Base-by-base conservation (phyloP, 768 basidiomycete species). In the Cystoderma amianthinum region DNA sequence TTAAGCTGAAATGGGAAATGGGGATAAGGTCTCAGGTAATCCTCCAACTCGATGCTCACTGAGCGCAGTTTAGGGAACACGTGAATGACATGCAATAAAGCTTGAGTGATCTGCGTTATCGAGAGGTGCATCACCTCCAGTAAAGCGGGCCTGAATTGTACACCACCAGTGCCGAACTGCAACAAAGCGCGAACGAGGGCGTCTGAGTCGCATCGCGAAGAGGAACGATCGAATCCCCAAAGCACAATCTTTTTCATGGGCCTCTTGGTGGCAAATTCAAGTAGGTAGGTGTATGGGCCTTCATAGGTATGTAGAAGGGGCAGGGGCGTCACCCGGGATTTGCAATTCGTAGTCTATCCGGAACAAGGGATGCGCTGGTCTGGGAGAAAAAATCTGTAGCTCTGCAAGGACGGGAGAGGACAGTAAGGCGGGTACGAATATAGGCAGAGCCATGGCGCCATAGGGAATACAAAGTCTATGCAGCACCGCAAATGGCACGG, bases 401-500 rank as follows among this genome's bases (percentile, higher is more conserved):
- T 60, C 53, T 20, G 58, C 48, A 6, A 67, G 50, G 22, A 39
- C 35, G 2, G 60, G 58, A 38, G 60, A 64, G 13, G 55, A 53
- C 21, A 50, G 39, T 13, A 64, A 48, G 3, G 62, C 58, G 17
- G 41, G 25, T 5, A 57, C 42, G 39, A 63, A 57, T 22, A 44
- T 36, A 5, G 53, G 47, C 38, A 53, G 53, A 13, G 47, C 40
- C 17, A 62, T 44, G 22, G 56, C 54, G n/a, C 48, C 42, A 37
- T 59, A 55, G 0, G 61, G 63, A n/a, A 58, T 46, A 18, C 47
- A 42, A 24, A 61, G 46, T 1, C 45, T 42, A 11, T 44, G 48
- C 12, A 61, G 51, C 16, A 46, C 50, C 3, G 44, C 44, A 15
- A 54, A 52, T n/a, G 30, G 39, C 7, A 28, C 20, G 2, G 15